Conservation (phyloP, 805 yeast species). For the Pichia nakasei region DNA sequence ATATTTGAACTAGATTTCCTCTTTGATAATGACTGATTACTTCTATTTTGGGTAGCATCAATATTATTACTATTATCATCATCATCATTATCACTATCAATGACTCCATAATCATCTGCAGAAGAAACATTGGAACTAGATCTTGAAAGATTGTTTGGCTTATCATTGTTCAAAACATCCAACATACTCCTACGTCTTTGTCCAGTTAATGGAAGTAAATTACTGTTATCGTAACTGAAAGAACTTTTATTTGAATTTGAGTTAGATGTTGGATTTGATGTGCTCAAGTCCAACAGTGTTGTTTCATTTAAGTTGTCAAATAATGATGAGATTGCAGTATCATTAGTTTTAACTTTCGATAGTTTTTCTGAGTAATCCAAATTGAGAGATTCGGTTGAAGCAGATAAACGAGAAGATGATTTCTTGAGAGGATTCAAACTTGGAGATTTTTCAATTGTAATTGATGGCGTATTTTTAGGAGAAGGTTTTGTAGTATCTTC, state of each 20-base stretch:
- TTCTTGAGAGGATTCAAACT: background rate
- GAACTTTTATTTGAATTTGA: background rate
- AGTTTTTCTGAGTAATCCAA: constrained; percentile 10
- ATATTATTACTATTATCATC: background rate
- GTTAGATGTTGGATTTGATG: background rate
- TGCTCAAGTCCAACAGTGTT: constrained; percentile 8
- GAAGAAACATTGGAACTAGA: background rate
- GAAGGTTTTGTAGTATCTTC: background rate
- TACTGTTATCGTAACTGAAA: background rate
- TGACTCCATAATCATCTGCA: background rate
- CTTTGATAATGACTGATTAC: background rate
- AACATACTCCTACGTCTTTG: constrained; percentile 6
- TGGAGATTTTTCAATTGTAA: background rate
- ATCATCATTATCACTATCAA: constrained; percentile 5
- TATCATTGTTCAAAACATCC: constrained; percentile 4
- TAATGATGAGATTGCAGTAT: constrained; percentile 13
- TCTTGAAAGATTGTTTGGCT: background rate
- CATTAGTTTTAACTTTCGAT: constrained; percentile 23
- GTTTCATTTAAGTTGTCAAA: constrained; percentile 21
- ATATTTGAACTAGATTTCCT: background rate
- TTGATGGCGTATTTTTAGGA: background rate
- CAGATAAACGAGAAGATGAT: background rate
- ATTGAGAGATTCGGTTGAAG: background rate
- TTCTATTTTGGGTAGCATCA: background rate
- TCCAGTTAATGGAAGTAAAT: background rate